phyloP scores from a whole-genome alignment of 2,329 filamentous ascomycete genomes.

The Ophiostoma angusticollis region DNA sequence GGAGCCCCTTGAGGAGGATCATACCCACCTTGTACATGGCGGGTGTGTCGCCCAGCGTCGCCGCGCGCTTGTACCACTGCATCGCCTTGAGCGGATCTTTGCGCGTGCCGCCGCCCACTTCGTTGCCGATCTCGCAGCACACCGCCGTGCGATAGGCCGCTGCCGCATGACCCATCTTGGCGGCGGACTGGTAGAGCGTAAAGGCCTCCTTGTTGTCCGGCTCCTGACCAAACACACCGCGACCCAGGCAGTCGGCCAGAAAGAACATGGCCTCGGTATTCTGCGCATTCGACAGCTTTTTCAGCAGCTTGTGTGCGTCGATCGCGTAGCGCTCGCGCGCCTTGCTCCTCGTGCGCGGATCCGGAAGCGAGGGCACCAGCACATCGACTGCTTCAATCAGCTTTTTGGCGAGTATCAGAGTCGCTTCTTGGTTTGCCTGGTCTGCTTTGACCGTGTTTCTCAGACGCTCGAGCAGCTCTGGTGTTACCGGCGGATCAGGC shows the following conservation, averaged over 20 bases:
- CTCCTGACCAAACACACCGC: conserved; percentile 65
- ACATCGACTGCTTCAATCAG: conserved; percentile 73
- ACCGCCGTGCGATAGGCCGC: conserved; percentile 91
- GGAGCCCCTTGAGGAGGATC: conserved; percentile 82
- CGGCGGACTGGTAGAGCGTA: conserved; percentile 81
- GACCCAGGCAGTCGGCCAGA: conserved; percentile 77
- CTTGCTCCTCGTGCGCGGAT: conserved; percentile 61
- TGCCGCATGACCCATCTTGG: conserved; percentile 74
- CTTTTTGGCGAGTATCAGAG: conserved; percentile 66
- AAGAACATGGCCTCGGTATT: conserved; percentile 88
- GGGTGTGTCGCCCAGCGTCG: conserved; percentile 75
- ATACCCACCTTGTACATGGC: conserved; percentile 99
- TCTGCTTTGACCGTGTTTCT: conserved; percentile 57
- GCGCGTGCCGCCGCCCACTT: conserved; percentile 85
- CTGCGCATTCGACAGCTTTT: conserved; percentile 64
- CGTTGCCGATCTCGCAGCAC: conserved; percentile 90
- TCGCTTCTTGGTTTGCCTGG: conserved; percentile 57
- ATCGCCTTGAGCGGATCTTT: conserved; percentile 88
- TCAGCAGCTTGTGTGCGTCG: conserved; percentile 82
- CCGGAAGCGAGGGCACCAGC: conserved; percentile 50
- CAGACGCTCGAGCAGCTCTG: conserved; percentile 63
- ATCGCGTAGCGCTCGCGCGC: conserved; percentile 69
- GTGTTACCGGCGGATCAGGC: conserved; percentile 49
- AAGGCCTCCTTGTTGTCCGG: conserved; percentile 88
- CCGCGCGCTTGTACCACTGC: conserved; percentile 94